Percentiles rank a stretch among this genome's conserved stretches.
phyloP scores from a whole-genome alignment of 164 flowering plant genomes.

The Hamamelis virginiana region DNA sequence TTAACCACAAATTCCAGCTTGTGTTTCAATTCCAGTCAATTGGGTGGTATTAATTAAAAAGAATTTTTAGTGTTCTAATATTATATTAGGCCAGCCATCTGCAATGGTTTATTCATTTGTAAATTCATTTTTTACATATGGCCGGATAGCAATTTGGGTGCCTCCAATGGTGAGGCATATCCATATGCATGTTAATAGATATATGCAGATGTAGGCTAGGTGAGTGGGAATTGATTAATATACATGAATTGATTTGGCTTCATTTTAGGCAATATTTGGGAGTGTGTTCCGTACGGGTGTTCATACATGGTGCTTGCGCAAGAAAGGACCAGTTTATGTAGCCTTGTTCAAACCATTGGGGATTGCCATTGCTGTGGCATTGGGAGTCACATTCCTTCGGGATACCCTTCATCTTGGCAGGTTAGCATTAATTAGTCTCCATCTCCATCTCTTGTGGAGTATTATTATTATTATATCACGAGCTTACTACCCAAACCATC shows the following conservation, averaged over 20 bases:
- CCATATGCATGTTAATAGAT: too few relatives aligned
- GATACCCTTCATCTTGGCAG: slow-evolving; percentile 52
- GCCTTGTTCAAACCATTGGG: slow-evolving; percentile 50
- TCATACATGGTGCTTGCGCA: slow-evolving; percentile 51
- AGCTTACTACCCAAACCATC: not conserved
- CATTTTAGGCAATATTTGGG: slow-evolving; percentile 37
- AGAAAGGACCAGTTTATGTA: slow-evolving; percentile 38
- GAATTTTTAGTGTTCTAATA: too few relatives aligned
- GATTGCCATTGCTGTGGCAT: slow-evolving; percentile 39
- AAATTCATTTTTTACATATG: too few relatives aligned
- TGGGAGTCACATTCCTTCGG: slow-evolving; percentile 46
- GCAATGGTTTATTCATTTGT: too few relatives aligned
- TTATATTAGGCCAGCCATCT: too few relatives aligned
- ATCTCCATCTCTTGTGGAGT: not conserved
- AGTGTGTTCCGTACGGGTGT: slow-evolving; percentile 20
- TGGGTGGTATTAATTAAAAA: too few relatives aligned
- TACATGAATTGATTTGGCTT: too few relatives aligned
- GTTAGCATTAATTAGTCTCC: slow-evolving; percentile 15
- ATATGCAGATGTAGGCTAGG: too few relatives aligned
- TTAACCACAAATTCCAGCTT: not conserved
- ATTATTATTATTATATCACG: not conserved
- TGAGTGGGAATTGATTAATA: not conserved
- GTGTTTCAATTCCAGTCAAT: not conserved
- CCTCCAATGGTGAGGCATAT: too few relatives aligned
- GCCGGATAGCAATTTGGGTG: too few relatives aligned